Evolutionary conservation across 148 eudicot genomes (phyloP), one percentile per base, ranked within the genome.

Genomic region (Simmondsia chinensis): DNA sequence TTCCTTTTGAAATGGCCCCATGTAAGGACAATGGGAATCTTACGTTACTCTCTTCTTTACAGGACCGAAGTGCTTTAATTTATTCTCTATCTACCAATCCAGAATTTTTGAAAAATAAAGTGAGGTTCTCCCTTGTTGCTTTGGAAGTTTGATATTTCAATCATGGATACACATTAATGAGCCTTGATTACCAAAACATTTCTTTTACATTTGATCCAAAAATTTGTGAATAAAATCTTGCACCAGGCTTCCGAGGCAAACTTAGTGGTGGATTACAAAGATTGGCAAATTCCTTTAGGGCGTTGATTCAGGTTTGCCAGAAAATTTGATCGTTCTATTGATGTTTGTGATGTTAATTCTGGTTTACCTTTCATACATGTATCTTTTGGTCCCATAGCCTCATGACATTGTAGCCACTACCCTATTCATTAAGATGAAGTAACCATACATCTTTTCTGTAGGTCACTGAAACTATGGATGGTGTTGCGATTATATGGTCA

Each of bases 271-370:
- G 99, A 91, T 56, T 91, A 86, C 79, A 91, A 91, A 68, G 99
- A 91, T 39, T 91, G 99, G 99, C 95, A 86, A 74, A 82, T 91
- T 59, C 95, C 99, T 56, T 87, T 91, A 36, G 94, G 99, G 18
- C 89, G 99, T 58, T 76, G 95, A 49, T 91, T 91, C 83, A 91
- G 97, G 97, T 82, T 23, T 21, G 57, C 17, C 52, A 20, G 11
- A 13, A 20, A 26, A 2, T 10, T 23, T 46, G 17, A 14, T 30
- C 29, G 20, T 36, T 15, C 7, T 23, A 5, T 11, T 28, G 9
- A 3, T 41, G 5, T 21, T 41, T 7, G 3, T 41, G 9, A 27
- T 41, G 28, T 43, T 3, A 6, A 9, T 6, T 30, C 2, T 18
- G 2, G 1, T 26, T n/a, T n/a, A n/a, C 36, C 7, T n/a, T 2